Base-by-base conservation (phyloP, 1,284 basidiomycete genomes). In the Chalciporus piperatoides region DNA sequence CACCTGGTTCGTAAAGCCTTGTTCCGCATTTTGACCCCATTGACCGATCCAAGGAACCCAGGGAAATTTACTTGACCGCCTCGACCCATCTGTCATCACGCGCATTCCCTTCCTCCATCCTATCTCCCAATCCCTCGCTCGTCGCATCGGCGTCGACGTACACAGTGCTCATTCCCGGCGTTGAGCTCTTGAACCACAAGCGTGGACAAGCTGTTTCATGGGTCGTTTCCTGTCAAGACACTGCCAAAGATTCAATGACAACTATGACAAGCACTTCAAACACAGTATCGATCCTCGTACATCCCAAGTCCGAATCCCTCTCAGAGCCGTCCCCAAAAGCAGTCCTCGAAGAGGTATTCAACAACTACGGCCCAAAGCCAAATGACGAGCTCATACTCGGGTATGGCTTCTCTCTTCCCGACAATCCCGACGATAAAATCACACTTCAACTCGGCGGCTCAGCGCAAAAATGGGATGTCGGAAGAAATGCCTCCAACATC, bases 351-450 rank as follows among this genome's bases (percentile, higher is more conserved):
- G 86, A 96, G 65, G 71, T 93, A n/a, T 85, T 86, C 73, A 96
- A 95, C 70, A 95, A 94, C 63, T 92, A 92, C 61, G 90, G 90
- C 0, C 77, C 80, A 0, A 92, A 92, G 66, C 82, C 91, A 0
- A 95, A 94, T 65, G 79, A 90, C 21, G 90, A 93, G 64, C 77
- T 96, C 27, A 80, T 96, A 41, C 76, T 96, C 3, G 90, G 86
- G 2, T 96, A 95, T 62, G 92, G 92, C 1, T 97, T 96, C 67
- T 80, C 87, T 1, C 64, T 93, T 2, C 69, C 75, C 1, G 59
- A 76, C 24, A 93, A 95, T 59, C 86, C 87, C 0, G 90, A 93
- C 59, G 92, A 95, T 63, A 86, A 86, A 1, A 86, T 93, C 51
- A 75, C 88, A 1, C 78, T 96, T 27, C 85, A 85, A 51, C 72